These are phyloP conservation scores for Chalara sp. DNA, from an alignment of 2,329 filamentous ascomycete species.

Conservation along the genomic window DNA sequence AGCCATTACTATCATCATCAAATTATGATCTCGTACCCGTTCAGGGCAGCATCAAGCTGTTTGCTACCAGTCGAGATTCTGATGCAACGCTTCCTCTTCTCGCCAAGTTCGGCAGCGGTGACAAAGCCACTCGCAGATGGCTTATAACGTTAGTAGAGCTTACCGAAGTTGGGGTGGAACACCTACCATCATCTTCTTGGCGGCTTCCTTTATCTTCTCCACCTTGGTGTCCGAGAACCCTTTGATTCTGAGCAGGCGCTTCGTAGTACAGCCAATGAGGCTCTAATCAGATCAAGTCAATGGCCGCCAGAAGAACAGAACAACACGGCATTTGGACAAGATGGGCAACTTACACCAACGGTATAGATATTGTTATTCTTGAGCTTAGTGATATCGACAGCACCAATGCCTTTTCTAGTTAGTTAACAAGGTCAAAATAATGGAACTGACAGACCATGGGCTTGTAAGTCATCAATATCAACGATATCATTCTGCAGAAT, in stretches of 20 bases:
- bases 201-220: constrained; percentile 64
- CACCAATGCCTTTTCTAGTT: constrained; percentile 45
- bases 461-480: constrained; percentile 60
- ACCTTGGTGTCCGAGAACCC: constrained; percentile 66
- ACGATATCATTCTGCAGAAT: constrained; percentile 38
- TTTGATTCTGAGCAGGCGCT: constrained; percentile 58
- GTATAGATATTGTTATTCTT: constrained; percentile 58
- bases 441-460: constrained; percentile 42
- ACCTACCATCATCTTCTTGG: constrained; percentile 34
- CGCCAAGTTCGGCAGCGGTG: constrained; percentile 57
- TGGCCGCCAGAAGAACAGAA: not conserved
- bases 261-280: constrained; percentile 52
- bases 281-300: constrained; percentile 33
- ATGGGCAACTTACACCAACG: constrained; percentile 41
- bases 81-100: constrained; percentile 55
- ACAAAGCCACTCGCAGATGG: constrained; percentile 54
- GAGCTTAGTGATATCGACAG: constrained; percentile 58
- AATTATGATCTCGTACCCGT: constrained; percentile 38
- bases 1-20: not conserved
- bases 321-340: not conserved
- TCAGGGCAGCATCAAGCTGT: constrained; percentile 57
- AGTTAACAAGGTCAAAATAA: constrained; percentile 3
- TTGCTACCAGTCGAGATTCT: constrained; percentile 65
- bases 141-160: constrained; percentile 29
- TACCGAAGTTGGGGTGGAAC: constrained; percentile 1